Percentiles rank a stretch among this genome's conserved stretches.
phyloP scores from a whole-genome alignment of 257 asterid species.

The Scutellaria barbata region DNA sequence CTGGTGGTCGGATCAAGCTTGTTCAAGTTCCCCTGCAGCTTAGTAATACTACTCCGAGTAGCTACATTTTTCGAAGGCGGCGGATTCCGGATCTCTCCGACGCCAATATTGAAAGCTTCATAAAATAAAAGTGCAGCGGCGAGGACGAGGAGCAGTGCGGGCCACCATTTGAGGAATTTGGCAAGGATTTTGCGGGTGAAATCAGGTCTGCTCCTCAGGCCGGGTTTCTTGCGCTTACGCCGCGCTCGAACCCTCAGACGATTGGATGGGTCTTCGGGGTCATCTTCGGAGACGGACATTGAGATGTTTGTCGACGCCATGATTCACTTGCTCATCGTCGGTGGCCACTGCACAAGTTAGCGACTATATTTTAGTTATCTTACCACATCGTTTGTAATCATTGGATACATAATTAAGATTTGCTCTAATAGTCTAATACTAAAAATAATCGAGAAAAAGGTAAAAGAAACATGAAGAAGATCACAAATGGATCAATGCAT shows the following conservation, averaged over 20 bases:
- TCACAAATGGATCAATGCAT: slow-evolving; percentile 15
- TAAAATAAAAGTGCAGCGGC: slow-evolving; percentile 59
- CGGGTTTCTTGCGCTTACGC: slow-evolving; percentile 73
- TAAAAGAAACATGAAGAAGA: background rate
- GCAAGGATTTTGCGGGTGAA: slow-evolving; percentile 46
- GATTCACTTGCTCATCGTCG: background rate
- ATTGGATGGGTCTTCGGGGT: slow-evolving; percentile 57
- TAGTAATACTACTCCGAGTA: slow-evolving; percentile 37
- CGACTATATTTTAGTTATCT: no score
- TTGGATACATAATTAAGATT: slow-evolving; percentile 8
- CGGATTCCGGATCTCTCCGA: slow-evolving; percentile 41
- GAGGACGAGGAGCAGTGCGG: slow-evolving; percentile 56
- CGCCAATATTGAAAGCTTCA: slow-evolving; percentile 65
- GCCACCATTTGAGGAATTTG: slow-evolving; percentile 76
- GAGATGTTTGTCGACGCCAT: slow-evolving; percentile 48
- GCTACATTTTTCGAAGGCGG: slow-evolving; percentile 33
- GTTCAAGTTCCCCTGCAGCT: slow-evolving; percentile 61
- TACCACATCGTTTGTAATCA: background rate
- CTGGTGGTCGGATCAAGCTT: slow-evolving; percentile 72
- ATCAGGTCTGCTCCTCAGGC: slow-evolving; percentile 51
- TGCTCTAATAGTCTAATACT: background rate
- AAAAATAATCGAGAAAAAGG: slow-evolving; percentile 2
- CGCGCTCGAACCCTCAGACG: slow-evolving; percentile 56
- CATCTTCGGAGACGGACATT: slow-evolving; percentile 74
- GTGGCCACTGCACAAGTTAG: no score